Conservation (phyloP, 2,329 filamentous ascomycete genomes). For the Trichoderma sp. region DNA sequence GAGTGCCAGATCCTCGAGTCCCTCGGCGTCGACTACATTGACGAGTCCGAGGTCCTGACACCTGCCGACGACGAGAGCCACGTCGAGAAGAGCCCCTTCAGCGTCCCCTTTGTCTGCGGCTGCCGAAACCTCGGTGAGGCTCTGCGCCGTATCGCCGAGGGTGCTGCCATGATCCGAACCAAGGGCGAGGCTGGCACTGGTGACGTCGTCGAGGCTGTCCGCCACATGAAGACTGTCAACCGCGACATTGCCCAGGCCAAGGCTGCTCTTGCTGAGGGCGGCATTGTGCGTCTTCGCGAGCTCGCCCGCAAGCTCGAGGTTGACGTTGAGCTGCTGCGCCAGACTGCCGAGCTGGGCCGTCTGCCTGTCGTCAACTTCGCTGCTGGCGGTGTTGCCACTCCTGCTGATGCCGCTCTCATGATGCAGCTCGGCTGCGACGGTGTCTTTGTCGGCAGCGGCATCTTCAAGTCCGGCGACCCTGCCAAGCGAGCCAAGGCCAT, state of each 20-base stretch:
- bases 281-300: conserved; percentile 61
- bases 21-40: conserved; percentile 95
- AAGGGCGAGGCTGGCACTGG: conserved; percentile 98
- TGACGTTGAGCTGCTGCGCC: conserved; percentile 77
- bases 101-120: conserved; percentile 91
- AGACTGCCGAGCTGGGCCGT: conserved; percentile 84
- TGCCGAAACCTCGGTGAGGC: conserved; percentile 95
- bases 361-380: conserved; percentile 98
- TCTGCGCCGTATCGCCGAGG: conserved; percentile 85
- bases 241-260: conserved; percentile 80
- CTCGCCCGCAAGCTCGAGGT: conserved; percentile 81
- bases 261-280: conserved; percentile 65
- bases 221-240: conserved; percentile 92
- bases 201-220: conserved; percentile 94
- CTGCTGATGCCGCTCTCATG: conserved; percentile 92
- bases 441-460: conserved; percentile 94
- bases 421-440: conserved; percentile 99
- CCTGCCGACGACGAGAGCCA: conserved; percentile 90
- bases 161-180: conserved; percentile 97
- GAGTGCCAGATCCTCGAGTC: conserved; percentile 98
- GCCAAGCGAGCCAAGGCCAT: conserved; percentile 91
- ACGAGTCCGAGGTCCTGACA: conserved; percentile 96
- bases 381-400: conserved; percentile 98
- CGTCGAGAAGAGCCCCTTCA: conserved; percentile 84
- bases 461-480: conserved; percentile 95